Conservation (phyloP, 2,329 filamentous ascomycete species). For the Fusarium sp. region DNA sequence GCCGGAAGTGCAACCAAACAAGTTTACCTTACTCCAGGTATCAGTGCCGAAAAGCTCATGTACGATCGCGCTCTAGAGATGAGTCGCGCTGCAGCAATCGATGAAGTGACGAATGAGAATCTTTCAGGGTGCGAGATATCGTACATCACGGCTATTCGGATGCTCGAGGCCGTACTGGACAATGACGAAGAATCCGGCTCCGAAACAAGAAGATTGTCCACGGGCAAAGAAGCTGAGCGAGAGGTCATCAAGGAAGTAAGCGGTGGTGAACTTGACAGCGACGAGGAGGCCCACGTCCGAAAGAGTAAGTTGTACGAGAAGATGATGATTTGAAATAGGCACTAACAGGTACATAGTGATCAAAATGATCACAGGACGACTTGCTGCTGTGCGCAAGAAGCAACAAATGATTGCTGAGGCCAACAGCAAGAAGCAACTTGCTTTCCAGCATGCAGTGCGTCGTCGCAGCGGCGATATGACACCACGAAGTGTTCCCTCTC, state of each 20-base stretch:
- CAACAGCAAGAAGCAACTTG: slow-evolving; percentile 59
- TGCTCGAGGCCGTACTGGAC: slow-evolving; percentile 95
- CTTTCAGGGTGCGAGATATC: slow-evolving; percentile 88
- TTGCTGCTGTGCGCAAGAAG: slow-evolving; percentile 69
- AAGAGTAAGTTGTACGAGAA: slow-evolving; percentile 67
- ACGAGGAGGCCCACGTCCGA: slow-evolving; percentile 78
- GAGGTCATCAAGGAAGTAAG: slow-evolving; percentile 49
- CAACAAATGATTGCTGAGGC: slow-evolving; percentile 70
- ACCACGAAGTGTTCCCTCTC: slow-evolving; percentile 64
- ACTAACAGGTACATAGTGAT: slow-evolving; percentile 62
- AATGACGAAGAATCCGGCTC: slow-evolving; percentile 70
- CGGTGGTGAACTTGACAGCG: slow-evolving; percentile 68
- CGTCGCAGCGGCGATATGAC: slow-evolving; percentile 67
- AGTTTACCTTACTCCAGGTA: slow-evolving; percentile 85
- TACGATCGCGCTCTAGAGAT: slow-evolving; percentile 97
- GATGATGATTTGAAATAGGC: neutral
- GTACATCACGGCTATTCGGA: slow-evolving; percentile 91
- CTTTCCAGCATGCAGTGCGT: slow-evolving; percentile 55
- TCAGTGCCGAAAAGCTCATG: slow-evolving; percentile 97
- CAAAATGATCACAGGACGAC: slow-evolving; percentile 68
- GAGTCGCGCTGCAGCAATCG: slow-evolving; percentile 93
- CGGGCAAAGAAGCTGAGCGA: slow-evolving; percentile 56
- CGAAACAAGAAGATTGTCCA: slow-evolving; percentile 44
- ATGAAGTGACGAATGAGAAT: slow-evolving; percentile 93
- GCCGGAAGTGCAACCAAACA: slow-evolving; percentile 77